Evolutionary conservation across 2,329 filamentous ascomycete genomes (phyloP).

Genomic region (Neoscytalidium dimidiatum): DNA sequence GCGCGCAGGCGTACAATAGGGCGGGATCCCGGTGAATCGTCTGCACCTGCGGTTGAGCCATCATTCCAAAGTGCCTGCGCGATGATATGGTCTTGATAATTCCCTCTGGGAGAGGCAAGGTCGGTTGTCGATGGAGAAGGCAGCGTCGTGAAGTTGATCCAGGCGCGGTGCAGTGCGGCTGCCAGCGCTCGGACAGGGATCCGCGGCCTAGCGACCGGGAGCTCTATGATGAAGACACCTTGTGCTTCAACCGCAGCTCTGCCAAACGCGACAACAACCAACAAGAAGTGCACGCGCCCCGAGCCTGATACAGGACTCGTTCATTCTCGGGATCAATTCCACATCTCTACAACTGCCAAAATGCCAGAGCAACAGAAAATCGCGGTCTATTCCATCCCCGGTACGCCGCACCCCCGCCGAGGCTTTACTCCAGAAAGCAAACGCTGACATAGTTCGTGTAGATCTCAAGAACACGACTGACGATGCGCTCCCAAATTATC

Average conservation of each 20-base stretch:
- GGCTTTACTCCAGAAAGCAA: background rate
- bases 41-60: slow-evolving; percentile 86
- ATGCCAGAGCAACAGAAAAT: slow-evolving; percentile 54
- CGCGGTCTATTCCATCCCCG: slow-evolving; percentile 67
- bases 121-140: slow-evolving; percentile 6
- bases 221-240: slow-evolving; percentile 38
- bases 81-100: background rate
- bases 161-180: slow-evolving; percentile 14
- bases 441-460: slow-evolving; percentile 40
- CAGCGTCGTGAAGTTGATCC: slow-evolving; percentile 4
- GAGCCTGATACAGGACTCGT: slow-evolving; percentile 6
- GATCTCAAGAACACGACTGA: slow-evolving; percentile 97
- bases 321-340: slow-evolving; percentile 10
- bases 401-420: slow-evolving; percentile 40
- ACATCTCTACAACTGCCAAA: background rate
- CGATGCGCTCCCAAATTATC: slow-evolving; percentile 90
- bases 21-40: slow-evolving; percentile 98
- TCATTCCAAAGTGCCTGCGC: slow-evolving; percentile 43
- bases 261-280: slow-evolving; percentile 19
- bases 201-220: slow-evolving; percentile 27
- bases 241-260: slow-evolving; percentile 29
- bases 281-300: background rate
- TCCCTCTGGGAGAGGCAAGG: background rate
- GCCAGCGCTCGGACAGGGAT: slow-evolving; percentile 29
- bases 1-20: slow-evolving; percentile 71